Conservation (phyloP, 768 basidiomycete genomes). For the Russula griseocarnosa region DNA sequence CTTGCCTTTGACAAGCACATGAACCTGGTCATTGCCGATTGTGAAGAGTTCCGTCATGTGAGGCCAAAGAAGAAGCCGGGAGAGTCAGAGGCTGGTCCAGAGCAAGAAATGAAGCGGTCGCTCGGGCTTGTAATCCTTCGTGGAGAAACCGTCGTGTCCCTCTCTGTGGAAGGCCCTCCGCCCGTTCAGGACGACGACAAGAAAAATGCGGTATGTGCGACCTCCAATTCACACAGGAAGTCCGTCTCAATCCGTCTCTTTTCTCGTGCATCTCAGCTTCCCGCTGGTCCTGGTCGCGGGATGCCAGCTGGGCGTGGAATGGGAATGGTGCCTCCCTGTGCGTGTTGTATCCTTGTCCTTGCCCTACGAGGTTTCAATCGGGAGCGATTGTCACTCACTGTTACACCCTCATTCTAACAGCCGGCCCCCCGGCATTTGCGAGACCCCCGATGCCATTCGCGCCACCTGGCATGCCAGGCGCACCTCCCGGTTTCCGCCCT, state of each 20-base stretch:
- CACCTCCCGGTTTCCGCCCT: conserved; percentile 81
- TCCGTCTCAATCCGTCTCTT: conserved; percentile 27
- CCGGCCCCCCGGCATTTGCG: conserved; percentile 56
- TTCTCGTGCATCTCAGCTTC: conserved; percentile 49
- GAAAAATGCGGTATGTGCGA: conserved; percentile 61
- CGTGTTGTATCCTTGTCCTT: conserved; percentile 33
- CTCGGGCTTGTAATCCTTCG: conserved; percentile 95
- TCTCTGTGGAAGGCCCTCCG: conserved; percentile 93
- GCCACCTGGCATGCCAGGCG: conserved; percentile 78
- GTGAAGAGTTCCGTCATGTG: conserved; percentile 94
- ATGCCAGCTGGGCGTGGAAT: conserved; percentile 97
- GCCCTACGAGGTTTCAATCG: conserved; percentile 13
- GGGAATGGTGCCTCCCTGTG: conserved; percentile 89
- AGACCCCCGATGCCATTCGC: conserved; percentile 66
- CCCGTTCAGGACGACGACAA: conserved; percentile 88
- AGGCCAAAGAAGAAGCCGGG: conserved; percentile 89
- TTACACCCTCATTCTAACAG: conserved; percentile 34
- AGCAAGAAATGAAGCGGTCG: conserved; percentile 94
- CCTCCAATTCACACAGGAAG: background rate
- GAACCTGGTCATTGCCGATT: conserved; percentile 98
- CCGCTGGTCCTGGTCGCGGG: conserved; percentile 88
- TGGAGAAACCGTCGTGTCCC: conserved; percentile 93
- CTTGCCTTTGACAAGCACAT: conserved; percentile 99
- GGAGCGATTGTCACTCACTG: conserved; percentile 26
- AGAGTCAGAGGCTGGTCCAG: conserved; percentile 62